A percentile compares a stretch with the other conserved stretches of the same genome.
These are phyloP conservation scores for Russula ochroleuca DNA, from an alignment of 768 basidiomycete genomes.

Conservation along the genomic window DNA sequence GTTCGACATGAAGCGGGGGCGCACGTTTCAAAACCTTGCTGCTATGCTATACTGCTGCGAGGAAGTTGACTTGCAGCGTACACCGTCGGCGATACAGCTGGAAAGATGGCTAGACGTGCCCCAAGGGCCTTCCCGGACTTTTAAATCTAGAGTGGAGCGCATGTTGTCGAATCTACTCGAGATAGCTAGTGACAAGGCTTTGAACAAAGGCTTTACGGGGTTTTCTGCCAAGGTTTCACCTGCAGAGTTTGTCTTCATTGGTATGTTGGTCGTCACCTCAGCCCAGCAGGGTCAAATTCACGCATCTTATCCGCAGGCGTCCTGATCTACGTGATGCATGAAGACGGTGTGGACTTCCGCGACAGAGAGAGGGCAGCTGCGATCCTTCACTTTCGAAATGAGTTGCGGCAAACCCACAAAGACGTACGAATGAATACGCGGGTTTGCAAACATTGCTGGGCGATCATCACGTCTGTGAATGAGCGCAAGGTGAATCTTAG, in stretches of 20 bases:
- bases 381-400: conserved; percentile 52
- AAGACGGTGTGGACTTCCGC: conserved; percentile 31
- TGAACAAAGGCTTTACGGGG: conserved; percentile 35
- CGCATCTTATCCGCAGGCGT: conserved; percentile 48
- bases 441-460: conserved; percentile 57
- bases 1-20: conserved; percentile 66
- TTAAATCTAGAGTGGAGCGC: conserved; percentile 51
- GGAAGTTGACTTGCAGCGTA: conserved; percentile 43
- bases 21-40: conserved; percentile 71
- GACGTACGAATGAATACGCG: conserved; percentile 62
- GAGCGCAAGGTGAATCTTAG: conserved; percentile 29
- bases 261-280: conserved; percentile 39
- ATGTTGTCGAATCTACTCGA: conserved; percentile 53
- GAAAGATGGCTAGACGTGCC: conserved; percentile 42
- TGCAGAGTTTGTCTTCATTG: conserved; percentile 76
- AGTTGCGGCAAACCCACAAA: conserved; percentile 50
- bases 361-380: conserved; percentile 49
- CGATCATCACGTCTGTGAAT: conserved; percentile 42
- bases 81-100: conserved; percentile 48
- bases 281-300: neutral
- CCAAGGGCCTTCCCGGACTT: conserved; percentile 42
- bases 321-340: conserved; percentile 53
- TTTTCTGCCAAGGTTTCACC: conserved; percentile 63
- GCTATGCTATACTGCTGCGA: conserved; percentile 67
- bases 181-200: conserved; percentile 41